Base-by-base conservation (phyloP, 768 basidiomycete species). In the Nidularia pulvinata region DNA sequence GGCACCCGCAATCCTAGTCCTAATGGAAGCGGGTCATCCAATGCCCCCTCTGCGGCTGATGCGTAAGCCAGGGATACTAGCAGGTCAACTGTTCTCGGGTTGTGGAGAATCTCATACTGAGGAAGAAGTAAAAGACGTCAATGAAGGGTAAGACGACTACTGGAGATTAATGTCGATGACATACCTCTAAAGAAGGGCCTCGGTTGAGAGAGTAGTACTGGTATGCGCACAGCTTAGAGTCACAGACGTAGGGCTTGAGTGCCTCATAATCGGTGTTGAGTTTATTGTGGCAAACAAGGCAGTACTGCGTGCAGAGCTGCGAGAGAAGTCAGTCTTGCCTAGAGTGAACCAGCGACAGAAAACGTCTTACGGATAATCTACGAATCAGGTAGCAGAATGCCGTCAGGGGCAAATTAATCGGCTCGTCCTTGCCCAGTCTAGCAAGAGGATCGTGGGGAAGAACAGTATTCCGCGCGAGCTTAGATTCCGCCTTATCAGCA, bases 241-340 rank as follows among this genome's bases (percentile, higher is more conserved):
- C 76, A 63, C 88, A 91, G 25, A 91, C 86, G 61, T 88, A 90
- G 1, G 89, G 89, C 62, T 88, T 87, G 55, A 89, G 77, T 1
- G 83, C 80, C 56, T 83, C 82, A 54, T 78, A 81, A 39, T 79
- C 73, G 7, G 69, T 72, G 7, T 72, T 59, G 33, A 86, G 71
- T 55, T 76, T 79, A 57, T 80, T 80, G 60, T 88, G 87, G 66
- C 89, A 89, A n/a, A 88, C 84, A n/a, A 87, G 74, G 58, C 89
- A 91, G 65, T 82, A 88, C 19, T 81, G 75, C 0, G 84, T 81
- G 58, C 86, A 89, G 19, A 89, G 73, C 84, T 88, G 55, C 37
- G 33, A 37, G 11, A 52, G 36, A 14, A 22, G 14, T 13, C 43
- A 52, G 7, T 19, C 19, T 19, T 19, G 19, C 19, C 19, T 19